Evolutionary conservation across 371 early-diverging fungal species (phyloP).

Genomic region (Nosema granulosis): DNA sequence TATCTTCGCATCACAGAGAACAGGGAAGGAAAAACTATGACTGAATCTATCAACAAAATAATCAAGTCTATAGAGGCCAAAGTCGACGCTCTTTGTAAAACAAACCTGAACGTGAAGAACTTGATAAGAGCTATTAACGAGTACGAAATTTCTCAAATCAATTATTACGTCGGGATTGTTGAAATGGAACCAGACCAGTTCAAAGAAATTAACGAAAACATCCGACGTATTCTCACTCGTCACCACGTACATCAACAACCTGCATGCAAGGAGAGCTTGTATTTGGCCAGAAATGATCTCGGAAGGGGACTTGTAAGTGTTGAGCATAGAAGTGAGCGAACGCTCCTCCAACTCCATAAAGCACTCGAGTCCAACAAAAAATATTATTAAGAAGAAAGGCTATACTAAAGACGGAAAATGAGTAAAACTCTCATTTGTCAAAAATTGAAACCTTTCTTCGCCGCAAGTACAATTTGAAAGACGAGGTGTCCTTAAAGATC

Average conservation of each 20-base stretch:
- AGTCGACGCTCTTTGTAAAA: conserved; percentile 1
- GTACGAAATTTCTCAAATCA: not conserved
- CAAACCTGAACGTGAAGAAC: not conserved
- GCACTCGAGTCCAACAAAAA: not conserved
- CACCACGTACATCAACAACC: conserved; percentile 11
- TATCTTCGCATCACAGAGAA: conserved; percentile 4
- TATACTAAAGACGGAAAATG: not conserved
- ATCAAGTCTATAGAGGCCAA: not conserved
- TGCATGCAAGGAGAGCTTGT: conserved; percentile 2
- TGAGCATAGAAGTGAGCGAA: not conserved
- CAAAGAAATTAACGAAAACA: not conserved
- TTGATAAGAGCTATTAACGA: not conserved
- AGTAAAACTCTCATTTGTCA: not conserved
- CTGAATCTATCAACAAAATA: not conserved
- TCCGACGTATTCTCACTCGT: not conserved
- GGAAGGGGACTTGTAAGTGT: conserved; percentile 1
- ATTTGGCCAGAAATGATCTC: not conserved
- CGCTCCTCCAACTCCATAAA: not conserved
- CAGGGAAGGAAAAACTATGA: not conserved
- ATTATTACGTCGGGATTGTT: conserved; percentile 2
- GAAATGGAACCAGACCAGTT: conserved; percentile 6
- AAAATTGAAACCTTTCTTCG: not conserved
- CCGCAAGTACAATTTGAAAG: not conserved
- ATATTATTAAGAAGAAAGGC: not conserved
- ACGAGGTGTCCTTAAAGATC: not conserved